Percentiles rank a stretch among this genome's conserved stretches.
These are phyloP conservation scores for Fusarium sp. DNA, from an alignment of 2,329 filamentous ascomycete genomes.

Conservation along the genomic window DNA sequence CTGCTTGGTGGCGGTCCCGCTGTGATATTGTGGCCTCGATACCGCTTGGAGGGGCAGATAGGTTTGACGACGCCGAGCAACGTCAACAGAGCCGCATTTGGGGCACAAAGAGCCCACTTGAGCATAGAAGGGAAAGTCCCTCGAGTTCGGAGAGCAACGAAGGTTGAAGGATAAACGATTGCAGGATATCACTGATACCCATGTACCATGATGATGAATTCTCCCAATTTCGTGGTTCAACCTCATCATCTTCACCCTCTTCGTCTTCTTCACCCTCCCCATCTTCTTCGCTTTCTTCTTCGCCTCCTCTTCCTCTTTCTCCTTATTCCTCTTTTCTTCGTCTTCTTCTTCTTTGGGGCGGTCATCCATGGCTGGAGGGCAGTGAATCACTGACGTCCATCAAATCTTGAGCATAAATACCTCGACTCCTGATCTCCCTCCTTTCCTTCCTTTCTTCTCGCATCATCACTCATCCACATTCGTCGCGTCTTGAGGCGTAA, in stretches of 20 bases:
- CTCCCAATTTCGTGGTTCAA: not conserved
- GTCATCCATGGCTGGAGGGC: too few species aligned
- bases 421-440: accelerated
- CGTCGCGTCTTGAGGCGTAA: not conserved
- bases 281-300: not conserved
- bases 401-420: not conserved
- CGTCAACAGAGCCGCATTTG: slow-evolving; percentile 3
- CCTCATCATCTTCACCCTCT: not conserved
- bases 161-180: not conserved
- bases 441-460: not conserved
- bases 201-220: not conserved
- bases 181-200: not conserved
- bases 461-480: not conserved
- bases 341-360: not conserved
- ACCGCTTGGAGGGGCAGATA: slow-evolving; percentile 6
- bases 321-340: not conserved
- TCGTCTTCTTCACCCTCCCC: accelerated
- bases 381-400: slow-evolving; percentile 1
- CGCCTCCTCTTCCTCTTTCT: not conserved
- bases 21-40: slow-evolving; percentile 3
- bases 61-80: slow-evolving; percentile 9
- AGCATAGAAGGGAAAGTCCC: not conserved
- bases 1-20: not conserved
- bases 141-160: not conserved
- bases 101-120: not conserved